These are phyloP conservation scores for Auricularia cornea DNA, from an alignment of 768 basidiomycete genomes.

Conservation along the genomic window DNA sequence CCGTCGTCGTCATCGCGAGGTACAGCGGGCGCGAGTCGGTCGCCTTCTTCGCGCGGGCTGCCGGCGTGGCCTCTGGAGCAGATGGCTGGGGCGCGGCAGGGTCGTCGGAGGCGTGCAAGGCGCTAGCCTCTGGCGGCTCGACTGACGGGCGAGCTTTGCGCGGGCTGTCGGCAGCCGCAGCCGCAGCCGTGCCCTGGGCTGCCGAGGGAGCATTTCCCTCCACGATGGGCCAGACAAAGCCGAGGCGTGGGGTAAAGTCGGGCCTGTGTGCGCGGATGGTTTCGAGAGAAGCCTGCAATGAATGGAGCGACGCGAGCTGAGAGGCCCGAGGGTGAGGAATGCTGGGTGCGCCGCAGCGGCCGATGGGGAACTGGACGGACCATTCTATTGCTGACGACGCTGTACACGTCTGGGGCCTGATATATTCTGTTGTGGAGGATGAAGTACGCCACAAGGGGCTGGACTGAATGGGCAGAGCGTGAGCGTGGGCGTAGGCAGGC, in stretches of 20 bases:
- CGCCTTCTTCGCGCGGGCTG: conserved; percentile 35
- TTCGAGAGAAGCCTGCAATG: conserved; percentile 70
- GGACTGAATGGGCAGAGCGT: conserved; percentile 38
- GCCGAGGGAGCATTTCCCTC: conserved; percentile 33
- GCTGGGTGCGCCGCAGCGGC: not conserved
- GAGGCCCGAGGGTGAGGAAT: not conserved
- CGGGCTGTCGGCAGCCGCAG: conserved; percentile 17
- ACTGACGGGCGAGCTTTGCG: conserved; percentile 9
- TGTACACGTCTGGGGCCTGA: conserved; percentile 78
- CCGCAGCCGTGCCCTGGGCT: conserved; percentile 31
- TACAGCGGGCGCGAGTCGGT: conserved; percentile 62
- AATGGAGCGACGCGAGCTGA: conserved; percentile 60
- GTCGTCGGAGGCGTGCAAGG: conserved; percentile 15
- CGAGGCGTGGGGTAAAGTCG: conserved; percentile 74
- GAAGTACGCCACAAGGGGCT: conserved; percentile 75
- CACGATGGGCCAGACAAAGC: conserved; percentile 77
- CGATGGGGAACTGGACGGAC: conserved; percentile 32
- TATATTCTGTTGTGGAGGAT: conserved; percentile 86
- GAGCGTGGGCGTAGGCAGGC: not conserved
- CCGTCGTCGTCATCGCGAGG: conserved; percentile 76
- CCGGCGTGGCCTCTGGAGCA: not conserved
- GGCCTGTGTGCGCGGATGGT: conserved; percentile 66
- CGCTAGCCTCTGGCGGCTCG: conserved; percentile 16
- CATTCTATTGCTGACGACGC: conserved; percentile 74
- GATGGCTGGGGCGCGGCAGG: not conserved